Percentiles rank a stretch among this genome's conserved stretches.
Conservation (phyloP, 2,329 filamentous ascomycete genomes). For the Curvularia hawaiiensis region DNA sequence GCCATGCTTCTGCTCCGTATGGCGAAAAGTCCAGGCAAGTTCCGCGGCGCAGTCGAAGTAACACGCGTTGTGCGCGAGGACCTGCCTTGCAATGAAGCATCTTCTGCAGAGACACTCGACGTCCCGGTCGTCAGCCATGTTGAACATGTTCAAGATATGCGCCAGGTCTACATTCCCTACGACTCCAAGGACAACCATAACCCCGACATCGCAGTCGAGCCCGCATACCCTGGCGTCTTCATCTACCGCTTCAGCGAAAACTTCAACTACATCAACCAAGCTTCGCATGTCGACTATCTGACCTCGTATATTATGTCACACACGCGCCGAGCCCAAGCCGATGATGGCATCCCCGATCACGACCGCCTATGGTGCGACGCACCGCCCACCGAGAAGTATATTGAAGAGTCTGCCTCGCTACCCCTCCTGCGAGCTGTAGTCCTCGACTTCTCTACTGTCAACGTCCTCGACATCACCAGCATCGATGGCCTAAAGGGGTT, state of each 20-base stretch:
- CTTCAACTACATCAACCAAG: slow-evolving; percentile 92
- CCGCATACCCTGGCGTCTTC: slow-evolving; percentile 78
- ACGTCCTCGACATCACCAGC: slow-evolving; percentile 62
- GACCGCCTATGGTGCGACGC: slow-evolving; percentile 63
- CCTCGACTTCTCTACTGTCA: slow-evolving; percentile 62
- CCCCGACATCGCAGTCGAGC: slow-evolving; percentile 61
- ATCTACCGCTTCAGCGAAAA: slow-evolving; percentile 93
- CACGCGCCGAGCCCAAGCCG: slow-evolving; percentile 27
- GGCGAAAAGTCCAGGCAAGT: slow-evolving; percentile 33
- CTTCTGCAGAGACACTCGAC: slow-evolving; percentile 42
- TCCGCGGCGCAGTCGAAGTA: slow-evolving; percentile 27
- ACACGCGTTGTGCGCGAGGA: slow-evolving; percentile 47
- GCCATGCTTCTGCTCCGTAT: slow-evolving; percentile 76
- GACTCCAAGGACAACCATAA: slow-evolving; percentile 64
- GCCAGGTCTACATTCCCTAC: slow-evolving; percentile 34
- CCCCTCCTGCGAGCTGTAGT: slow-evolving; percentile 61
- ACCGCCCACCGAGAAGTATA: slow-evolving; percentile 39
- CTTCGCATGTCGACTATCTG: slow-evolving; percentile 80
- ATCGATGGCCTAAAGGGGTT: slow-evolving; percentile 61
- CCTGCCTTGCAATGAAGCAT: slow-evolving; percentile 52
- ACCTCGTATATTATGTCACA: slow-evolving; percentile 66
- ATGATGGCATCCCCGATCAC: slow-evolving; percentile 27
- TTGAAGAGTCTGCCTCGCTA: slow-evolving; percentile 27
- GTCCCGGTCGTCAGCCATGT: neutral
- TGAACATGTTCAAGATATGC: neutral